Conservation (phyloP, 805 yeast species). For the Ogataea methanolica region DNA sequence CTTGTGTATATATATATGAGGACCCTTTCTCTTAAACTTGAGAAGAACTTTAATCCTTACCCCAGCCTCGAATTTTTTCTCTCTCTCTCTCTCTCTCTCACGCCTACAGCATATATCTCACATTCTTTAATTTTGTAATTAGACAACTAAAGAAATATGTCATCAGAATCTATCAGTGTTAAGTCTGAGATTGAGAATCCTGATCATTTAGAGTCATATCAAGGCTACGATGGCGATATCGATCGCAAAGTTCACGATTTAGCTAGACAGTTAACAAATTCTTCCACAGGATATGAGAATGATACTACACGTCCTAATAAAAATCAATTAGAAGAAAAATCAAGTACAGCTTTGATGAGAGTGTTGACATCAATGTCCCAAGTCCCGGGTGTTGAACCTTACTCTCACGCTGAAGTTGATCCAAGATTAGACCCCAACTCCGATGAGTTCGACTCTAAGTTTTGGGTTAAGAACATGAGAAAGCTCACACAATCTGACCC, state of each 20-base stretch:
- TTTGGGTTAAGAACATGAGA: slow-evolving; percentile 64
- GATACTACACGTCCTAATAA: neutral
- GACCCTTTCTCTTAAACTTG: too few species aligned
- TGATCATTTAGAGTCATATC: too few species aligned
- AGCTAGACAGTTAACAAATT: slow-evolving; percentile 35
- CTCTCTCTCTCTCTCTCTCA: too few species aligned
- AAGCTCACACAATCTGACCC: slow-evolving; percentile 49
- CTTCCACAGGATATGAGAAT: slow-evolving; percentile 8
- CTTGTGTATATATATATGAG: too few species aligned
- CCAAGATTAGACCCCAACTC: slow-evolving; percentile 55
- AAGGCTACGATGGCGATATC: too few species aligned
- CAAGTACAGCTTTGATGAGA: slow-evolving; percentile 20
- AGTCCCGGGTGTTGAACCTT: slow-evolving; percentile 46
- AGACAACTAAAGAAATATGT: too few species aligned
- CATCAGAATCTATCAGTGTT: too few species aligned
- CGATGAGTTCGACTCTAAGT: slow-evolving; percentile 54
- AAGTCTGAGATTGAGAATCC: too few species aligned
- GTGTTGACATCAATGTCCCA: slow-evolving; percentile 47
- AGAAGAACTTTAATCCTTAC: too few species aligned
- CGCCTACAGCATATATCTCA: too few species aligned
- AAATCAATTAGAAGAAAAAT: slow-evolving; percentile 2
- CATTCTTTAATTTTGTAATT: too few species aligned
- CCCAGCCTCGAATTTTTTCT: too few species aligned
- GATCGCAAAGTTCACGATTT: slow-evolving; percentile 29
- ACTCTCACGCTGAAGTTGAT: slow-evolving; percentile 20